Base-by-base conservation (phyloP, 371 early-diverging fungal genomes). In the Conidiobolus incongruus region DNA sequence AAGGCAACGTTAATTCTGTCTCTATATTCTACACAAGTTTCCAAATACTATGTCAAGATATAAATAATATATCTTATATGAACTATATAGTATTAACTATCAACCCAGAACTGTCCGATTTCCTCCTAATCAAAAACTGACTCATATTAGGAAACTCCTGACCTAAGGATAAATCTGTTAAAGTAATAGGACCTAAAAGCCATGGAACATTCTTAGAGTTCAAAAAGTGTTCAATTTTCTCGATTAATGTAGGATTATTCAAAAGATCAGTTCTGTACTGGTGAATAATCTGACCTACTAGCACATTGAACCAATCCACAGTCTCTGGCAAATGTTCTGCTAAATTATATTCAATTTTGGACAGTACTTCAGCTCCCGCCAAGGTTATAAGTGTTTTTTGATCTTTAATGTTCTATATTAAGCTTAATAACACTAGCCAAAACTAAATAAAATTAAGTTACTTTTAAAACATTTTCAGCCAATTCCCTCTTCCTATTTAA, bases 241-340 rank as follows among this genome's bases (percentile, higher is more conserved):
- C 56, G 13, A 81, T 70, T 26, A 89, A 56, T 10, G 75, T 59
- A 51, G 72, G 66, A 40, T 80, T 75, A 34, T 81, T 67, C 28
- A 71, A 73, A 2, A 78, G 76, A 47, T 90, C 88, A 21, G 74
- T 70, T 33, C 94, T 65, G 53, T 81, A 85, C 40, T 77, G 72
- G 32, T 77, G 61, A 26, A 90, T 71, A 0, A 75, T 63, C 56
- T 89, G 89, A 0, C 86, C 94, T 28, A 89, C 39, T 30, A 93
- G 54, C 2, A 90, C 86, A 38, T 83, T 90, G 35, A 90, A 70
- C 94, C 94, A 93, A 49, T 86, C 84, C 44, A 79, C 71, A 24
- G 84, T 72, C 52, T 93, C 94, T 0, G 79, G 69, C 17, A 64
- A 58, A 44, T 72, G 76, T 28, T 72, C 65, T 19, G 61, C 51